Conservation (phyloP, 345 rosid species). For the Bruguiera gymnorhiza region DNA sequence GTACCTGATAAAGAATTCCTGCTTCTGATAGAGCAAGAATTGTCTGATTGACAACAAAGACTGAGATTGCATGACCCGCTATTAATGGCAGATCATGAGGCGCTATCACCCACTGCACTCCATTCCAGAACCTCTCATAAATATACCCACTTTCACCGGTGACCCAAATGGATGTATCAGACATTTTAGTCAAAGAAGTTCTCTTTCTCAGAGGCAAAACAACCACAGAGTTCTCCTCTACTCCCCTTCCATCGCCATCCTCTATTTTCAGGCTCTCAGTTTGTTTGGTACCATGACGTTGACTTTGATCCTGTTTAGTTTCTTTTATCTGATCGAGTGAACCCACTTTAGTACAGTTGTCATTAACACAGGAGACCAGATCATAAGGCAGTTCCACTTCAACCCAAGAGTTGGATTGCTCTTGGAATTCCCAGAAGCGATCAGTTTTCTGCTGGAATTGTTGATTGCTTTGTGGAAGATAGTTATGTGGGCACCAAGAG, state of each 20-base stretch:
- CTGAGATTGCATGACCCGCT: conserved; percentile 45
- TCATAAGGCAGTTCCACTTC: conserved; percentile 61
- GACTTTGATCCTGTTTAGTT: conserved; percentile 17
- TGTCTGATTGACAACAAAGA: conserved; percentile 54
- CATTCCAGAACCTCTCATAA: conserved; percentile 76
- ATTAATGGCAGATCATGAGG: conserved; percentile 53
- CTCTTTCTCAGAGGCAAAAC: conserved; percentile 52
- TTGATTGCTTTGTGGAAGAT: conserved; percentile 7
- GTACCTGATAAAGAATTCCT: conserved; percentile 61
- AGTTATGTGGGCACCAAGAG: conserved; percentile 22
- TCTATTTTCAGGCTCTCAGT: conserved; percentile 17
- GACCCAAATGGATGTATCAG: conserved; percentile 61
- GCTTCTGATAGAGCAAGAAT: conserved; percentile 58
- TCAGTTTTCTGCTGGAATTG: conserved; percentile 56
- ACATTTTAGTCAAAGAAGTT: conserved; percentile 54
- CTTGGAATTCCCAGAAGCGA: conserved; percentile 60
- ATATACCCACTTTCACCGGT: conserved; percentile 64
- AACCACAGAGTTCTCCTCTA: conserved; percentile 19
- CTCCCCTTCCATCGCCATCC: conserved; percentile 20
- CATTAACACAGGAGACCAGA: conserved; percentile 53
- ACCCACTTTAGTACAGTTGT: conserved; percentile 53
- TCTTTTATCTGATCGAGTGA: conserved; percentile 30
- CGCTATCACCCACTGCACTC: conserved; percentile 67
- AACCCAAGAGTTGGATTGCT: conserved; percentile 51
- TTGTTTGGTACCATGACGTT: conserved; percentile 15